Evolutionary conservation across 345 rosid species (phyloP).

Genomic region (Kandelia obovata): DNA sequence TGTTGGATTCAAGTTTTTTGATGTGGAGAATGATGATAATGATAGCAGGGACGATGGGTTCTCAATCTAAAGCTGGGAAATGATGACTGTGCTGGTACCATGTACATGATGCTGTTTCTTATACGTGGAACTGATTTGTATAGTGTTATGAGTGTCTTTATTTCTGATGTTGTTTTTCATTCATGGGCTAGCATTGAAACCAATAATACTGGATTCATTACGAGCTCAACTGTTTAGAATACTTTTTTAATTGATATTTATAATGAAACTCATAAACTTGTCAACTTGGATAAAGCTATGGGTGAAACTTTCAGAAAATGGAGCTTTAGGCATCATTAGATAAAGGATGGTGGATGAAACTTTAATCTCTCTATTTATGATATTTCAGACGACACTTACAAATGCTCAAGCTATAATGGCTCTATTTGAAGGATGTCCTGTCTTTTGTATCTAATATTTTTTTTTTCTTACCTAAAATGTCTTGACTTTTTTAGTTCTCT

Average conservation of each 20-base stretch:
- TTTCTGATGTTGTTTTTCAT: not conserved
- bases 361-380: too few species aligned
- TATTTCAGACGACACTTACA: not conserved
- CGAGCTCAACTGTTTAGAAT: constrained; percentile 1
- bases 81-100: constrained; percentile 1
- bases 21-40: constrained; percentile 33
- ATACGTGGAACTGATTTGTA: constrained; percentile 18
- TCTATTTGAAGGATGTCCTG: not conserved
- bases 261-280: constrained; percentile 2
- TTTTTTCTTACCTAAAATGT: not conserved
- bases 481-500: too few species aligned
- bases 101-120: constrained; percentile 42
- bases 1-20: constrained; percentile 56
- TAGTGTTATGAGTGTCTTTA: constrained; percentile 16
- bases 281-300: not conserved
- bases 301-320: too few species aligned
- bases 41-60: constrained; percentile 36
- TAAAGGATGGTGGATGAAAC: too few species aligned
- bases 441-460: not conserved
- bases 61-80: constrained; percentile 36
- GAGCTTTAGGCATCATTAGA: too few species aligned
- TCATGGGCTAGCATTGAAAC: constrained; percentile 2
- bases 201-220: constrained; percentile 12
- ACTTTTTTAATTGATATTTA: not conserved
- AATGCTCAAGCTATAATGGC: not conserved